Base-by-base conservation (phyloP, 2,329 filamentous ascomycete genomes). In the Microthyrium microscopicum region DNA sequence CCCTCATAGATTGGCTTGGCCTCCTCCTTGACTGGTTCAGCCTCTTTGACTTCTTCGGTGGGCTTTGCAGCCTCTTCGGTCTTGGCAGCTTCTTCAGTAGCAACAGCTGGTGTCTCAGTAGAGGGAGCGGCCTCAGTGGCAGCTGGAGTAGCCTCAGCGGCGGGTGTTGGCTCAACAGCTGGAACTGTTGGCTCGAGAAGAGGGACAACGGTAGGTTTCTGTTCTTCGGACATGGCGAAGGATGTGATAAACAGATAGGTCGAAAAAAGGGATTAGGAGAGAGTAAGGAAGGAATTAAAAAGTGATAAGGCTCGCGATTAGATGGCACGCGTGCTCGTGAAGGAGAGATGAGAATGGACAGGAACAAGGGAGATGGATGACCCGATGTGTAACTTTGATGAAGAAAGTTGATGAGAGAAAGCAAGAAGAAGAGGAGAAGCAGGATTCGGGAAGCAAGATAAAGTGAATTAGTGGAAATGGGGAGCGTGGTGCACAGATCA, bases 1-100 rank as follows among this genome's bases (percentile, higher is more conserved):
- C 85, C 87, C 59, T 91, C 84, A 55, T 79, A 77, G 34, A 55
- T 52, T 25, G 56, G 48, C 34, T 36, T 36, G 12, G 15, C 26
- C 25, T 31, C 33, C 34, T 36, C 31, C 19, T 33, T 35, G 6
- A 9, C 20, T 15, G 28, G 8, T 20, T 35, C 28, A 8, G 8
- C 28, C 27, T 29, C 15, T 8, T 25, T 30, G 7, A 6, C 29
- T 32, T 34, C 31, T 36, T 29, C 6, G 9, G 13, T 35, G 29
- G 31, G 21, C 28, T 38, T 26, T 8, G 31, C 26, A 26, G 26
- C 31, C 26, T 44, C 41, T 19, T 36, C 34, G 15, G 20, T 33
- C 33, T 35, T 30, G n/a, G 36, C 16, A 4, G 28, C 2, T 20
- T 39, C 35, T 17, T 22, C 27, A 4, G 24, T 32, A 11, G 27